Evolutionary conservation across 768 basidiomycete species (phyloP).

Genomic region (Tylopilus plumbeoviolaceoides): DNA sequence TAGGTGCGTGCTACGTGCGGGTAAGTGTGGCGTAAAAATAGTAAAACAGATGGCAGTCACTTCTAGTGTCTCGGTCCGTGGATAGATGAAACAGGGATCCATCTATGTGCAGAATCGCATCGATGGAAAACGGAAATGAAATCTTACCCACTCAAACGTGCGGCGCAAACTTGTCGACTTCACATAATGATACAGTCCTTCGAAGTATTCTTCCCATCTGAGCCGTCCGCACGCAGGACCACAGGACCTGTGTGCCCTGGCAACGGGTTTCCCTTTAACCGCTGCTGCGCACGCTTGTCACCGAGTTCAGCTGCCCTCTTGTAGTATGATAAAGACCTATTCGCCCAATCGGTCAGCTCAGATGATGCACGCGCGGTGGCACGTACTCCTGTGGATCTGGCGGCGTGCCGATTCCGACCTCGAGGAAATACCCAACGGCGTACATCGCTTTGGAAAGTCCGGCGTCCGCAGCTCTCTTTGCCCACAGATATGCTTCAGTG

Average conservation of each 20-base stretch:
- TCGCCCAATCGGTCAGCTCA: not conserved
- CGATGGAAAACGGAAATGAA: slow-evolving; percentile 16
- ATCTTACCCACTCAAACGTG: slow-evolving; percentile 3
- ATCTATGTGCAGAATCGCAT: not conserved
- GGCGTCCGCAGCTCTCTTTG: slow-evolving; percentile 88
- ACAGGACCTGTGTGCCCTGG: slow-evolving; percentile 62
- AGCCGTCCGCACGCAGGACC: slow-evolving; percentile 49
- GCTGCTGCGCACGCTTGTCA: slow-evolving; percentile 88
- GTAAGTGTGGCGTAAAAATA: slow-evolving; percentile 6
- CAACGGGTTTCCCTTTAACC: slow-evolving; percentile 60
- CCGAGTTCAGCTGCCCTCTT: slow-evolving; percentile 87
- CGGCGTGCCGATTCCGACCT: slow-evolving; percentile 86
- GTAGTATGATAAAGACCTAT: slow-evolving; percentile 75
- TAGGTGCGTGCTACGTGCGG: slow-evolving; percentile 1
- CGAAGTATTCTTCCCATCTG: slow-evolving; percentile 50
- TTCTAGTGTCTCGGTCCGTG: slow-evolving; percentile 18
- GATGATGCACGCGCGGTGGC: slow-evolving; percentile 5
- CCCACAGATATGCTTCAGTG: slow-evolving; percentile 97
- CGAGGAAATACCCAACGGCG: slow-evolving; percentile 95
- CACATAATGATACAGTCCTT: slow-evolving; percentile 91
- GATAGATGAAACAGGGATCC: slow-evolving; percentile 12
- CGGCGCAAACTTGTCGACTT: slow-evolving; percentile 13
- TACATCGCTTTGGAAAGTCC: slow-evolving; percentile 96
- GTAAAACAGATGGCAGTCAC: slow-evolving; percentile 10
- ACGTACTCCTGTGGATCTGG: slow-evolving; percentile 65